Evolutionary conservation across 805 yeast species (phyloP).

Genomic region (Scheffersomyces lignosus): DNA sequence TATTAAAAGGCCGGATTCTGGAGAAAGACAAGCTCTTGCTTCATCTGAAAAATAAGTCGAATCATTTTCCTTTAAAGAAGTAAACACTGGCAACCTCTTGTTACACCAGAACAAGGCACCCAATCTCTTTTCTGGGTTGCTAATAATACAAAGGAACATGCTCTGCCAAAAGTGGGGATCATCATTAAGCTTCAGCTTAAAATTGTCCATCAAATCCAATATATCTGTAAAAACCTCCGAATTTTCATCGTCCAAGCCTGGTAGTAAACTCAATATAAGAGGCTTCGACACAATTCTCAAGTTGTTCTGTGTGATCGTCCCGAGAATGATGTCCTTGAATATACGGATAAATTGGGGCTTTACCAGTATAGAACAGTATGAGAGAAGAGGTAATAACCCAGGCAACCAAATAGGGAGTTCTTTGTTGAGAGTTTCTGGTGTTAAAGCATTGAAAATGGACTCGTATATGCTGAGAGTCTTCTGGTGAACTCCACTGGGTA

Average conservation of each 20-base stretch:
- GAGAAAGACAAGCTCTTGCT: slow-evolving; percentile 62
- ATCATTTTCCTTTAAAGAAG: slow-evolving; percentile 25
- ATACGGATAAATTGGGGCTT: slow-evolving; percentile 74
- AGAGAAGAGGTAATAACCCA: slow-evolving; percentile 85
- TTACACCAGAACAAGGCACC: slow-evolving; percentile 83
- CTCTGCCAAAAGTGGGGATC: slow-evolving; percentile 87
- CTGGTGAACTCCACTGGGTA: slow-evolving; percentile 96
- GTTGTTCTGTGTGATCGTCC: slow-evolving; percentile 41
- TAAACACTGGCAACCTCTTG: slow-evolving; percentile 63
- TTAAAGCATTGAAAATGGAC: slow-evolving; percentile 64
- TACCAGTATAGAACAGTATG: slow-evolving; percentile 86
- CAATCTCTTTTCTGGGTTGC: slow-evolving; percentile 74
- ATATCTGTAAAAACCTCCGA: slow-evolving; percentile 74
- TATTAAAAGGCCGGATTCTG: slow-evolving; percentile 77
- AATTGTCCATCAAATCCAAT: slow-evolving; percentile 56
- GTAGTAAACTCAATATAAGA: slow-evolving; percentile 67
- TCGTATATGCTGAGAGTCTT: slow-evolving; percentile 80
- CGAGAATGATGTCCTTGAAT: slow-evolving; percentile 53
- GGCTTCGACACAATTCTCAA: slow-evolving; percentile 65
- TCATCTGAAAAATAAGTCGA: slow-evolving; percentile 37
- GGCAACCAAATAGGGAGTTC: slow-evolving; percentile 83
- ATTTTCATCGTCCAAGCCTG: slow-evolving; percentile 91
- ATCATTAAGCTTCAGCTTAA: slow-evolving; percentile 57
- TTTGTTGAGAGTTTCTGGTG: slow-evolving; percentile 50
- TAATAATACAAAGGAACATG: slow-evolving; percentile 69